phyloP scores from a whole-genome alignment of 1,284 basidiomycete genomes.

The Grifola frondosa region DNA sequence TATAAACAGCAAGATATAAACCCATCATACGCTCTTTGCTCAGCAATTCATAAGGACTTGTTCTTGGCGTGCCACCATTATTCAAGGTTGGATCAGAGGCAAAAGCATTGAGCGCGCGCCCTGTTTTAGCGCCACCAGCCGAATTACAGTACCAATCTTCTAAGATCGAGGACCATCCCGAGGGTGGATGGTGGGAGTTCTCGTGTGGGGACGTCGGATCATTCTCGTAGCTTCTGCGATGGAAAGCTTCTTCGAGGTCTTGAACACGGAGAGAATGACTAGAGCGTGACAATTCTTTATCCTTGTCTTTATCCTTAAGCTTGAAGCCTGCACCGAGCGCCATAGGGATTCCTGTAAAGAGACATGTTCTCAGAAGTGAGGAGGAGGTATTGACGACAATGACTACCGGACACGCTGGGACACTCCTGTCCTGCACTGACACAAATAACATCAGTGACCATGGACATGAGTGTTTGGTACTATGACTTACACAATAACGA shows the following conservation, averaged over 20 bases:
- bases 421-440: conserved; percentile 81
- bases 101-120: no score
- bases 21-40: conserved; percentile 89
- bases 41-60: conserved; percentile 76
- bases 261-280: conserved; percentile 15
- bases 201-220: conserved; percentile 10
- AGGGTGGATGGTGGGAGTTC: conserved; percentile 26
- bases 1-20: conserved; percentile 74
- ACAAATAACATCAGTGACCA: conserved; percentile 14
- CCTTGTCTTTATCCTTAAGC: conserved; percentile 50
- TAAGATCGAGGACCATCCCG: conserved; percentile 71
- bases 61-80: conserved; percentile 34
- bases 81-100: conserved; percentile 10
- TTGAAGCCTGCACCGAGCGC: conserved; percentile 77
- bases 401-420: conserved; percentile 64
- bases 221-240: conserved; percentile 17
- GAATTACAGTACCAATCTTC: conserved; percentile 68
- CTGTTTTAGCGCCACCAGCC: conserved; percentile 19
- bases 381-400: background rate
- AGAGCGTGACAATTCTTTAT: conserved; percentile 29
- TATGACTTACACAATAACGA: conserved; percentile 68
- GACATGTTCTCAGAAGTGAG: conserved; percentile 1
- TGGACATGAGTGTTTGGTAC: no score
- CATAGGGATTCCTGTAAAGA: conserved; percentile 61
- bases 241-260: conserved; percentile 13